These are phyloP conservation scores for Diaporthe caulivora DNA, from an alignment of 2,329 filamentous ascomycete species.

Conservation along the genomic window DNA sequence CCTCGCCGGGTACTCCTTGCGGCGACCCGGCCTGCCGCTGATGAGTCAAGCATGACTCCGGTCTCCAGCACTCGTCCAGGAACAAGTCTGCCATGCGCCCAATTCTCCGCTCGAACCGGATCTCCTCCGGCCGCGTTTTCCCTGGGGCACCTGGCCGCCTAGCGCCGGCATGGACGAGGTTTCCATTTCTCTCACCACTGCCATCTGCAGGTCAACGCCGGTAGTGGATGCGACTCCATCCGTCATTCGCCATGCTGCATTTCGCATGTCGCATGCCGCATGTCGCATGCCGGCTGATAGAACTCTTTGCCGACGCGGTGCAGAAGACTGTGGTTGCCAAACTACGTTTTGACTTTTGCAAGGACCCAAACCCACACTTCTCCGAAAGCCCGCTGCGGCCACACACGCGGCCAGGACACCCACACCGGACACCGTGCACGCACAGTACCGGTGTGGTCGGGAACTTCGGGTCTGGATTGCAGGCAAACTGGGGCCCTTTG, in stretches of 20 bases:
- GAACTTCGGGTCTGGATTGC: constrained; percentile 7
- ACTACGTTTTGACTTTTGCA: constrained; percentile 19
- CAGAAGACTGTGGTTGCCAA: constrained; percentile 29
- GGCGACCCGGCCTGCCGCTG: constrained; percentile 24
- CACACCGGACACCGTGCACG: constrained; percentile 10
- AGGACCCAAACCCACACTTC: constrained; percentile 13
- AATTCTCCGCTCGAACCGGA: constrained; percentile 37
- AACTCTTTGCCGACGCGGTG: constrained; percentile 36
- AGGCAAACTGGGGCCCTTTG: not conserved
- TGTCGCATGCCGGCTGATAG: constrained; percentile 39
- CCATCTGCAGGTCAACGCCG: constrained; percentile 33
- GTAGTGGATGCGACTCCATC: constrained; percentile 36
- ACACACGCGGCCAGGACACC: constrained; percentile 36
- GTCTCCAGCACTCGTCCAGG: constrained; percentile 19
- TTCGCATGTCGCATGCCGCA: constrained; percentile 31
- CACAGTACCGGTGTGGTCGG: constrained; percentile 4
- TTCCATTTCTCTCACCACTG: constrained; percentile 2
- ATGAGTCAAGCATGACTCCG: constrained; percentile 35
- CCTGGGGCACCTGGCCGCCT: constrained; percentile 17
- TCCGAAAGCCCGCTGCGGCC: constrained; percentile 37
- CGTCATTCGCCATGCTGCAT: constrained; percentile 34
- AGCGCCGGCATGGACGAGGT: constrained; percentile 28
- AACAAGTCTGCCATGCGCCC: constrained; percentile 27
- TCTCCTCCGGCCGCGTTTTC: constrained; percentile 17
- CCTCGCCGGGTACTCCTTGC: constrained; percentile 32